These are phyloP conservation scores for Apodospora peruviana DNA, from an alignment of 495 filamentous ascomycete genomes.

Conservation along the genomic window DNA sequence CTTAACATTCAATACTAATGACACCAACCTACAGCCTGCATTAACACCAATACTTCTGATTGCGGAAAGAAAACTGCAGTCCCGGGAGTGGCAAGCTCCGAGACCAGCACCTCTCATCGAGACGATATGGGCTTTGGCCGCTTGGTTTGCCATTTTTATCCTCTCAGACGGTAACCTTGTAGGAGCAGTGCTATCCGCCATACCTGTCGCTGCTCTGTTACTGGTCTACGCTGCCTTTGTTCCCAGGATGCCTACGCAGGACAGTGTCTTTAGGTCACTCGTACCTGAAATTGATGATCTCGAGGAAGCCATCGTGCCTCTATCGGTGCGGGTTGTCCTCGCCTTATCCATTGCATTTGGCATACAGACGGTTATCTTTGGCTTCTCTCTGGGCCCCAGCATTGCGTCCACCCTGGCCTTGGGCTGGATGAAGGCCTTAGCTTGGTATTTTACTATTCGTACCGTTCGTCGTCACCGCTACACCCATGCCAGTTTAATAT, in stretches of 20 bases:
- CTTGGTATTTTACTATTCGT: slow-evolving; percentile 23
- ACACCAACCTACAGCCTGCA: no score
- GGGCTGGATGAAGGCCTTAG: slow-evolving; percentile 17
- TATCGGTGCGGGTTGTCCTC: no score
- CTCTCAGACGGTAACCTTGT: neutral
- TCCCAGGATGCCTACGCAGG: no score
- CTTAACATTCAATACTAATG: neutral
- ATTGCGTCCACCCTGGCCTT: neutral
- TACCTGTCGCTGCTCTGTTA: neutral
- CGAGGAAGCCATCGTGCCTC: no score
- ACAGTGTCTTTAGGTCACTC: no score
- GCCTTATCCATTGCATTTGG: no score
- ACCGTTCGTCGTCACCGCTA: slow-evolving; percentile 11
- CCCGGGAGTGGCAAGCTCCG: neutral
- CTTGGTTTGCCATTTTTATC: neutral
- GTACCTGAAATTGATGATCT: no score
- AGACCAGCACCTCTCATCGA: neutral
- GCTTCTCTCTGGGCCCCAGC: neutral
- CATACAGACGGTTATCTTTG: neutral
- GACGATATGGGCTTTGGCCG: neutral
- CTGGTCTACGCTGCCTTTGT: neutral
- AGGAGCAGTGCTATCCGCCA: neutral
- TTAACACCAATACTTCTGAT: neutral
- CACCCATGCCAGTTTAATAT: no score
- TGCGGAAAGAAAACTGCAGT: neutral